These are phyloP conservation scores for Psilocybe subaeruginosa DNA, from an alignment of 768 basidiomycete genomes.

Conservation along the genomic window DNA sequence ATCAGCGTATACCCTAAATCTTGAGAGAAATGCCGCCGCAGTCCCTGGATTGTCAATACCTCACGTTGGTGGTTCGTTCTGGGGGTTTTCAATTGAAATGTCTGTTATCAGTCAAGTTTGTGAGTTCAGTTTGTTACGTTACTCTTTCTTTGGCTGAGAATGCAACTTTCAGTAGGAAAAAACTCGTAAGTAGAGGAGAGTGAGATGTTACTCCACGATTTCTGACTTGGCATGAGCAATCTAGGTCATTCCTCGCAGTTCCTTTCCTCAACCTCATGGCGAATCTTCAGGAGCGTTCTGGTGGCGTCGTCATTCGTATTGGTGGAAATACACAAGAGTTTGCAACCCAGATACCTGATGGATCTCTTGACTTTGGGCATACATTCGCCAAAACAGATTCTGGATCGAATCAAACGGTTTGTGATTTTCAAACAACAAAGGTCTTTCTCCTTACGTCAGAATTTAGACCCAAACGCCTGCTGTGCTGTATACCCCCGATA, in stretches of 20 bases:
- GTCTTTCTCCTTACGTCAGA: background rate
- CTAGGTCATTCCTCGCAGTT: conserved; percentile 52
- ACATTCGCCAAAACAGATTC: conserved; percentile 29
- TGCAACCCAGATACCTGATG: conserved; percentile 47
- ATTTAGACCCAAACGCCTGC: conserved; percentile 64
- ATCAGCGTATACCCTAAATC: conserved; percentile 45
- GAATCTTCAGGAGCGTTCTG: conserved; percentile 64
- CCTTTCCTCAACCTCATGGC: conserved; percentile 78
- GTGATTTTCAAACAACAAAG: background rate
- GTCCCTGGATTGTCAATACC: conserved; percentile 40
- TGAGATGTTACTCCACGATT: background rate
- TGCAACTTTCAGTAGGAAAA: conserved; percentile 44
- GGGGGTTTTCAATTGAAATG: conserved; percentile 79
- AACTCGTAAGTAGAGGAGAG: conserved; percentile 42
- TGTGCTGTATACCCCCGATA: conserved; percentile 62
- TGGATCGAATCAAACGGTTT: conserved; percentile 24
- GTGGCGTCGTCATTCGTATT: conserved; percentile 63
- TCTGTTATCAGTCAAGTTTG: conserved; percentile 69
- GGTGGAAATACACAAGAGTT: conserved; percentile 84
- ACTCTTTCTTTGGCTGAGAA: background rate
- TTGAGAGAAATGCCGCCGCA: conserved; percentile 34
- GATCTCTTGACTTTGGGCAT: conserved; percentile 44
- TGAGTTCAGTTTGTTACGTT: conserved; percentile 29
- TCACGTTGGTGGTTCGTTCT: conserved; percentile 48
- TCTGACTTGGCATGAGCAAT: conserved; percentile 5